Evolutionary conservation across 108 stramenopile species (phyloP), one percentile per base, ranked within the genome.

Genomic region (Skeletonema costatum): DNA sequence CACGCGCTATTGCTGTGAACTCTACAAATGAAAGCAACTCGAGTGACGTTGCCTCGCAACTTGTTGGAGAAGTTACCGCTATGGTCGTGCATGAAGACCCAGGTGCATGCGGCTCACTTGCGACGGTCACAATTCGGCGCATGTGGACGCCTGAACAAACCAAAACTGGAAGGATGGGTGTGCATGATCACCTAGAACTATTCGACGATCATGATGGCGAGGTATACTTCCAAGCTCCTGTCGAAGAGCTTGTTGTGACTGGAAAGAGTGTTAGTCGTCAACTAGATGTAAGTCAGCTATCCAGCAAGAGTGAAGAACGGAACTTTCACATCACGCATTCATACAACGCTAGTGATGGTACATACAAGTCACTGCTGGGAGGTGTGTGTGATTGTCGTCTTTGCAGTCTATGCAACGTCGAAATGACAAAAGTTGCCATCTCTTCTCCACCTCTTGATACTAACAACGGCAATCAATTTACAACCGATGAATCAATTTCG

Each of bases 71-170:
- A 58, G 91, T 92, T 31, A 59, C 89, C 30, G 61, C 77, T 42
- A 82, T 90, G n/a, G 66, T 60, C 7, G 71, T 77, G 9, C 62
- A 31, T 66, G 16, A 62, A 13, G 4, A 72, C 5, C 39, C 61
- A 60, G 35, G 53, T 21, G 66, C 69, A 29, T 51, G 74, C 16
- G 77, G 68, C 53, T 68, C 80, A 51, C 63, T 90, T 46, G 91
- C 91, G 3, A 78, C 69, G 29, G 88, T 89, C 13, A 90, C 87
- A 7, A 62, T 92, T 11, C 63, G 79, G 38, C 83, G 85, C 41
- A 48, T 93, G 61, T 60, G 77, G 72, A 77, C 87, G 38, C 92
- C 92, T 11, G 87, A 93, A 64, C 89, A 90, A 12, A 89, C 87
- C 3, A 36, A 58, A 35, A 59, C 71, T 36, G 89, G 89, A 41